Evolutionary conservation across 768 basidiomycete genomes (phyloP).

Genomic region (Ramaria sp.): DNA sequence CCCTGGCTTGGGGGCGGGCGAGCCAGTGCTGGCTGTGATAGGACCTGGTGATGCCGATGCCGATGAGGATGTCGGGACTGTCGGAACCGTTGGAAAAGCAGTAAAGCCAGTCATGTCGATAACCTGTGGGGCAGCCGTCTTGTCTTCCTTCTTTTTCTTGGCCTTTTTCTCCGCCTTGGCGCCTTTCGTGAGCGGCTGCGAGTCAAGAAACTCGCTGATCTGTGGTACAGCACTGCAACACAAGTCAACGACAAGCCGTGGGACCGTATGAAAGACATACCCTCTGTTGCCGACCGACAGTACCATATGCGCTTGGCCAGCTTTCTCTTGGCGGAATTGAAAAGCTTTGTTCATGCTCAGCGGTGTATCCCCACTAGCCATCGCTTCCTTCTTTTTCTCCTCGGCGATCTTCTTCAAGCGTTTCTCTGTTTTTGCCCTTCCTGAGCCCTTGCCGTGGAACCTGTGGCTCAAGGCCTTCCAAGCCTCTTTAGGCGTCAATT

Average conservation of each 20-base stretch:
- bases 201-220: conserved; percentile 67
- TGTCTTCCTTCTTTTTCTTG: conserved; percentile 61
- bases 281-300: conserved; percentile 89
- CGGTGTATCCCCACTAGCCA: conserved; percentile 93
- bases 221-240: conserved; percentile 72
- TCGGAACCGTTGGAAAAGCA: conserved; percentile 45
- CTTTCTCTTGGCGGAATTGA: conserved; percentile 84
- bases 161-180: conserved; percentile 76
- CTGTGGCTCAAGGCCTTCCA: conserved; percentile 98
- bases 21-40: conserved; percentile 30
- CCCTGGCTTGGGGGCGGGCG: conserved; percentile 60
- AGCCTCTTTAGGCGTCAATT: conserved; percentile 86
- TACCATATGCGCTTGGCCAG: conserved; percentile 94
- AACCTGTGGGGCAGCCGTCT: conserved; percentile 31
- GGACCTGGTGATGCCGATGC: conserved; percentile 28
- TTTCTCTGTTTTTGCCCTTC: conserved; percentile 96
- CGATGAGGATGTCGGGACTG: conserved; percentile 34
- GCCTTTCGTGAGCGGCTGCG: conserved; percentile 70
- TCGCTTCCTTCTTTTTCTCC: conserved; percentile 87
- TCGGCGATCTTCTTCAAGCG: conserved; percentile 94
- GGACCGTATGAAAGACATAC: conserved; percentile 30
- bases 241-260: not conserved
- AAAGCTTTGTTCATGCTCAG: conserved; percentile 93
- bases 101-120: conserved; percentile 54
- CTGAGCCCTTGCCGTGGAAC: conserved; percentile 97